Evolutionary conservation across 2,329 filamentous ascomycete genomes (phyloP).

Genomic region (Fusarium austroafricanum): DNA sequence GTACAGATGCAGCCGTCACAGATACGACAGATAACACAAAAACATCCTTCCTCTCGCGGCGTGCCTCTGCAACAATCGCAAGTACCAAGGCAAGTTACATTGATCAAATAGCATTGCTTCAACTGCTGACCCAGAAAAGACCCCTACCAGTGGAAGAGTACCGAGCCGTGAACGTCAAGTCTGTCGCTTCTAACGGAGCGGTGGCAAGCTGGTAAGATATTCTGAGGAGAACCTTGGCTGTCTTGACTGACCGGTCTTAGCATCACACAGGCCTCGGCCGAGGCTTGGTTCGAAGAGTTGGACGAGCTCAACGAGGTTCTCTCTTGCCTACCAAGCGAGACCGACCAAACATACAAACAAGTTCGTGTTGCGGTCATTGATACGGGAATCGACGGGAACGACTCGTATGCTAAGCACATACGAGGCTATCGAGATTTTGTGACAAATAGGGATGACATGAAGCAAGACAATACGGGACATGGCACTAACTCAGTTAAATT

Average conservation of each 20-base stretch:
- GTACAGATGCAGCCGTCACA: neutral
- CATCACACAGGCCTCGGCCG: neutral
- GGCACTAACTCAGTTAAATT: conserved; percentile 10
- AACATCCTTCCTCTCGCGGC: too few species aligned
- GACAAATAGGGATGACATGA: neutral
- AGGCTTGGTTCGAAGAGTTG: conserved; percentile 17
- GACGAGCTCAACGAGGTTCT: conserved; percentile 9
- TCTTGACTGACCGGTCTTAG: neutral
- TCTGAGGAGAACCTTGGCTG: too few species aligned
- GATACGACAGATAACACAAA: too few species aligned
- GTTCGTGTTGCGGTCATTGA: neutral
- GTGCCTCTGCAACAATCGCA: too few species aligned
- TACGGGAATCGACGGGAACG: neutral
- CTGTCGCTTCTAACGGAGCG: neutral
- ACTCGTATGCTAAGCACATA: neutral
- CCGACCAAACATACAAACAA: neutral
- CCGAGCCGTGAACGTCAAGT: too few species aligned
- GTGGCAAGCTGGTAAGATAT: conserved; percentile 8
- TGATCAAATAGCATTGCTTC: too few species aligned
- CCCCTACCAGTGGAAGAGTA: too few species aligned
- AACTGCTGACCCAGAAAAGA: too few species aligned
- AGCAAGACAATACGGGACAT: conserved; percentile 9
- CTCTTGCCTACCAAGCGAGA: neutral
- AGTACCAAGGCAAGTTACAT: too few species aligned
- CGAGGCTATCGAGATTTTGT: neutral